These are phyloP conservation scores for Stagonosporopsis rhizophila DNA, from an alignment of 2,329 filamentous ascomycete genomes.

Conservation along the genomic window DNA sequence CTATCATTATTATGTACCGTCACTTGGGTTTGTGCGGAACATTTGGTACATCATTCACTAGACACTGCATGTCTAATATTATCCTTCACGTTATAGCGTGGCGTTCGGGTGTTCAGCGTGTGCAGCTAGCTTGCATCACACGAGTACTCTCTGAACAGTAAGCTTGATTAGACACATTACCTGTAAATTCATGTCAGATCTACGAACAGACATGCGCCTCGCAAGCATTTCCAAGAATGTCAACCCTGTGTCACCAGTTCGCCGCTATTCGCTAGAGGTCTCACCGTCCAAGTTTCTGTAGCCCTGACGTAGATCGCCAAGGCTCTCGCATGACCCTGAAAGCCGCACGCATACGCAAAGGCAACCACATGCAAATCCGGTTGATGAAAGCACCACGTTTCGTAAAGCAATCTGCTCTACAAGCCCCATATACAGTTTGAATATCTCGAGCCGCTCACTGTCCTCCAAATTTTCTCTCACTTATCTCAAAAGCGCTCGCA, in stretches of 20 bases:
- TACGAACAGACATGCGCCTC: not conserved
- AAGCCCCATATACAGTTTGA: not conserved
- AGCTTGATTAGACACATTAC: not conserved
- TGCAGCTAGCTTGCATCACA: not conserved
- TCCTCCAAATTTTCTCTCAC: conserved; percentile 8
- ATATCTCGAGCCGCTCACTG: not conserved
- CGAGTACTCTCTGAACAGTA: not conserved
- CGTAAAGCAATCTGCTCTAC: not conserved
- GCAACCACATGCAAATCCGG: conserved; percentile 15
- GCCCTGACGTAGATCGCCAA: conserved; percentile 32
- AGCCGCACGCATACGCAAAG: conserved; percentile 10
- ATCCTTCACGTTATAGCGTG: conserved; percentile 19
- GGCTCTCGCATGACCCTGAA: conserved; percentile 14
- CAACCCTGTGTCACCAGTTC: conserved; percentile 1
- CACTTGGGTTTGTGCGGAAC: not conserved
- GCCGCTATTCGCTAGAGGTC: conserved; percentile 5
- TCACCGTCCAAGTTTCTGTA: conserved; percentile 22
- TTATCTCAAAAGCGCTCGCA: conserved; percentile 19
- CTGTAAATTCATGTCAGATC: not conserved
- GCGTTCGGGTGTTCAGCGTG: conserved; percentile 11
- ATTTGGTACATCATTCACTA: not conserved
- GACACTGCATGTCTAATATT: not conserved
- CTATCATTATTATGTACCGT: not conserved
- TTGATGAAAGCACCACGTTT: conserved; percentile 10
- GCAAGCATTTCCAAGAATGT: conserved; percentile 6